These are phyloP conservation scores for Fusarium transvaalense DNA, from an alignment of 2,329 filamentous ascomycete species.

Conservation along the genomic window DNA sequence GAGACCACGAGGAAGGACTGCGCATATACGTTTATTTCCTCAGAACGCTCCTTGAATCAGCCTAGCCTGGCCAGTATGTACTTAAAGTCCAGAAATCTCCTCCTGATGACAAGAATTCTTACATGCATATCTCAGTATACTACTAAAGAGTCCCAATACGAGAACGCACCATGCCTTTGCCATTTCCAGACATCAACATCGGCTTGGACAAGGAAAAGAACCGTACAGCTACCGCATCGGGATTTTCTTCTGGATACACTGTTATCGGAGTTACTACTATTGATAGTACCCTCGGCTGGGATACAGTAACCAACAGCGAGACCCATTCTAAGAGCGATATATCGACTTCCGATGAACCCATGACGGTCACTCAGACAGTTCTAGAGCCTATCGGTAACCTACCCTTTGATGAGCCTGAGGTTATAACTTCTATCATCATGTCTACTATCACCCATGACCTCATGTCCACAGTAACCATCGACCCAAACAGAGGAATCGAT, in stretches of 20 bases:
- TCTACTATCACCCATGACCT: neutral
- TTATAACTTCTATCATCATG: neutral
- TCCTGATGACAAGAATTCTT: fast-evolving
- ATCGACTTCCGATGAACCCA: neutral
- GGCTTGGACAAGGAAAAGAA: neutral
- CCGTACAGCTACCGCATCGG: neutral
- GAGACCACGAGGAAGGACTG: neutral
- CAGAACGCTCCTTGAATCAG: conserved; percentile 20
- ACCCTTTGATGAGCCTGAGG: neutral
- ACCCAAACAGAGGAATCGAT: neutral
- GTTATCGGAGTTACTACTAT: conserved; percentile 1
- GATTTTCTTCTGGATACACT: neutral
- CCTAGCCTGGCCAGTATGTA: conserved; percentile 2
- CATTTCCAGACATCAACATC: neutral
- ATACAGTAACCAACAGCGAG: neutral
- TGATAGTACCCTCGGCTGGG: neutral
- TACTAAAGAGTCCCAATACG: too few relatives aligned
- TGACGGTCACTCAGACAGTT: neutral
- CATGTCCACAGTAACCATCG: neutral
- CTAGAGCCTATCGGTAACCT: neutral
- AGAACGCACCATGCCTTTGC: neutral
- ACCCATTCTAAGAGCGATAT: neutral
- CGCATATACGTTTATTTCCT: neutral
- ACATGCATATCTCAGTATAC: too few relatives aligned
- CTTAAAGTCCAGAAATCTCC: neutral